Evolutionary conservation across 2,329 filamentous ascomycete species (phyloP).

Genomic region (Alternaria incomplexa): DNA sequence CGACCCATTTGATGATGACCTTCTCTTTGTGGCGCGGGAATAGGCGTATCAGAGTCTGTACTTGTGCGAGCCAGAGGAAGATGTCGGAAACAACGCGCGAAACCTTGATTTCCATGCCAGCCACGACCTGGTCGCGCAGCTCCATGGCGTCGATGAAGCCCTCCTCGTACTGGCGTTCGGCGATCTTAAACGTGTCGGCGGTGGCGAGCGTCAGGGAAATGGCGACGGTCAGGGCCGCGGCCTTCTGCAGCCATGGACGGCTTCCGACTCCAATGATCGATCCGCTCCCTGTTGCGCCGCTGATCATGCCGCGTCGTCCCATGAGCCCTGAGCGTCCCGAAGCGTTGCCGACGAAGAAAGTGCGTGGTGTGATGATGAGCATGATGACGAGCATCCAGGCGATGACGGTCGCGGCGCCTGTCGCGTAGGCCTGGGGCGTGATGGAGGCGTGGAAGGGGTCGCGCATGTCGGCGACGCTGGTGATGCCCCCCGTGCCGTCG

Average conservation of each 20-base stretch:
- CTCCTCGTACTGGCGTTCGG: slow-evolving; percentile 77
- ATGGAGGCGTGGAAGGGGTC: slow-evolving; percentile 95
- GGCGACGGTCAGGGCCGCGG: slow-evolving; percentile 67
- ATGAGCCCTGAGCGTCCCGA: slow-evolving; percentile 73
- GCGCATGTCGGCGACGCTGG: slow-evolving; percentile 68
- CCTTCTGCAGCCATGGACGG: slow-evolving; percentile 87
- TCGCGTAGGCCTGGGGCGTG: slow-evolving; percentile 90
- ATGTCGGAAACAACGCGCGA: slow-evolving; percentile 94
- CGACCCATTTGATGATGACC: slow-evolving; percentile 98
- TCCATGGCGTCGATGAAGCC: slow-evolving; percentile 80
- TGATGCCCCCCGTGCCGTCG: slow-evolving; percentile 45
- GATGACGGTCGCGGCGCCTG: slow-evolving; percentile 88
- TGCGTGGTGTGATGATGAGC: slow-evolving; percentile 92
- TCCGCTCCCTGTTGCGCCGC: slow-evolving; percentile 67
- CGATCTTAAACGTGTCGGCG: slow-evolving; percentile 85
- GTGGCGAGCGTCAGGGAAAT: slow-evolving; percentile 94
- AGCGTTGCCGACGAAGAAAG: slow-evolving; percentile 82
- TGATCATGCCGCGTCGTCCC: slow-evolving; percentile 82
- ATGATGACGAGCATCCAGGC: slow-evolving; percentile 93
- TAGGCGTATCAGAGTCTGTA: slow-evolving; percentile 92
- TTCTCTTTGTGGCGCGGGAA: slow-evolving; percentile 98
- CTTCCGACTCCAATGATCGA: slow-evolving; percentile 85
- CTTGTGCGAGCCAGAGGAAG: slow-evolving; percentile 96
- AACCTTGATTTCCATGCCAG: slow-evolving; percentile 83
- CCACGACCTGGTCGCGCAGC: slow-evolving; percentile 80